phyloP scores from a whole-genome alignment of 176 grass and related monocot species.

The Aegilops sharonensis region DNA sequence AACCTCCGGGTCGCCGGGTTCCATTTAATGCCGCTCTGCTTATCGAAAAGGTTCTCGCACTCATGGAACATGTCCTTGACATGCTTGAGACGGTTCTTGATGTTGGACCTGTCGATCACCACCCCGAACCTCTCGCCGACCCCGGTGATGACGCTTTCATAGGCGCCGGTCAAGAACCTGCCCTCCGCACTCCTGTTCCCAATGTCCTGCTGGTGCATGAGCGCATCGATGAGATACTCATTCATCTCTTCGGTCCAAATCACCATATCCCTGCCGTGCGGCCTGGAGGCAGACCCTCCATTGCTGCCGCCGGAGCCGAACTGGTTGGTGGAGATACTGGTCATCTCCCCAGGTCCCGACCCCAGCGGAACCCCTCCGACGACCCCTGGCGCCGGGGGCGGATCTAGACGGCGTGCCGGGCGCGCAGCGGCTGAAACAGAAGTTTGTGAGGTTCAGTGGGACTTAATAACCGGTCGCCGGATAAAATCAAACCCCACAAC shows the following conservation, averaged over 20 bases:
- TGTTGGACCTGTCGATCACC: conserved; percentile 33
- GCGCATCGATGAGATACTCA: conserved; percentile 40
- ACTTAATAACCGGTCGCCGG: not conserved
- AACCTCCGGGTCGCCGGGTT: conserved; percentile 27
- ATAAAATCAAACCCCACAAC: not conserved
- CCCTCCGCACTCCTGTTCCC: conserved; percentile 43
- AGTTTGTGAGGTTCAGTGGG: not conserved
- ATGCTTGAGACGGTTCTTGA: conserved; percentile 53
- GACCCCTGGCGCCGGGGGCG: not conserved
- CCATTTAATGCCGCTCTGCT: conserved; percentile 38
- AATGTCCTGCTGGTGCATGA: conserved; percentile 40
- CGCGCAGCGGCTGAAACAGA: not conserved
- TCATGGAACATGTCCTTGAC: conserved; percentile 49
- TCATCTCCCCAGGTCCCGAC: not conserved
- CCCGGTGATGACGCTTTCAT: conserved; percentile 37
- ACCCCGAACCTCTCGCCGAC: conserved; percentile 42
- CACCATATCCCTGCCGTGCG: conserved; percentile 11
- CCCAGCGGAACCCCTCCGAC: not conserved
- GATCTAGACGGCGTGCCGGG: not conserved
- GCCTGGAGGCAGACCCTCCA: conserved; percentile 9
- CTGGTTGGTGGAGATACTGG: not conserved
- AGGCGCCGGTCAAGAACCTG: conserved; percentile 28
- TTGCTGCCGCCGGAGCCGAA: conserved; percentile 2
- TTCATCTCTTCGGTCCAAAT: conserved; percentile 48
- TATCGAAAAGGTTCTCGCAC: conserved; percentile 34